A percentile compares a stretch with the other conserved stretches of the same genome.
Conservation (phyloP, 2,329 filamentous ascomycete species). For the Exophiala sp. region DNA sequence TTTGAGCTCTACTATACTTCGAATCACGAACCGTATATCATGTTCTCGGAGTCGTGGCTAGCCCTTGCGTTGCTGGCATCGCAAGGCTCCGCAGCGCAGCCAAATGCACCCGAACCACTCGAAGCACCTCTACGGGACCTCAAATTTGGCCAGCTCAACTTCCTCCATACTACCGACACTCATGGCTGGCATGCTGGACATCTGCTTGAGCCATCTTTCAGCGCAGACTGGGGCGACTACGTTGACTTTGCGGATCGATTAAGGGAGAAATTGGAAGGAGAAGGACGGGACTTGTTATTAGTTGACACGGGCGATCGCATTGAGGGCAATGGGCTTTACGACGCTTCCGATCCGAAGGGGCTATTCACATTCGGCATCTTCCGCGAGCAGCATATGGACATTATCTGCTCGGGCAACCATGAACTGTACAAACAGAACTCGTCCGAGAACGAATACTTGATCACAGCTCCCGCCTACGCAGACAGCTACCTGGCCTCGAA, state of each 20-base stretch:
- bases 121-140: conserved; percentile 76
- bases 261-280: conserved; percentile 67
- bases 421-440: conserved; percentile 82
- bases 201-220: conserved; percentile 87
- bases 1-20: too few relatives aligned
- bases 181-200: conserved; percentile 96
- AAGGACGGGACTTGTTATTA: conserved; percentile 80
- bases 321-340: conserved; percentile 92
- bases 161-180: conserved; percentile 92
- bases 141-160: conserved; percentile 90
- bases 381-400: conserved; percentile 72
- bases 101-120: conserved; percentile 69
- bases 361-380: conserved; percentile 84
- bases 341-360: conserved; percentile 80
- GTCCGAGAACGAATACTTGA: conserved; percentile 68
- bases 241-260: conserved; percentile 85
- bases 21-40: background rate
- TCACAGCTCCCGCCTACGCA: conserved; percentile 76
- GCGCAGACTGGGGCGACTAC: conserved; percentile 97
- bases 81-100: conserved; percentile 56
- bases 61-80: conserved; percentile 12
- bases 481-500: conserved; percentile 84
- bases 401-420: conserved; percentile 86
- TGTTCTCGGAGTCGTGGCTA: conserved; percentile 2
- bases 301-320: conserved; percentile 90